Conservation (phyloP, 2,329 filamentous ascomycete species). For the Hypoxylon sp. region DNA sequence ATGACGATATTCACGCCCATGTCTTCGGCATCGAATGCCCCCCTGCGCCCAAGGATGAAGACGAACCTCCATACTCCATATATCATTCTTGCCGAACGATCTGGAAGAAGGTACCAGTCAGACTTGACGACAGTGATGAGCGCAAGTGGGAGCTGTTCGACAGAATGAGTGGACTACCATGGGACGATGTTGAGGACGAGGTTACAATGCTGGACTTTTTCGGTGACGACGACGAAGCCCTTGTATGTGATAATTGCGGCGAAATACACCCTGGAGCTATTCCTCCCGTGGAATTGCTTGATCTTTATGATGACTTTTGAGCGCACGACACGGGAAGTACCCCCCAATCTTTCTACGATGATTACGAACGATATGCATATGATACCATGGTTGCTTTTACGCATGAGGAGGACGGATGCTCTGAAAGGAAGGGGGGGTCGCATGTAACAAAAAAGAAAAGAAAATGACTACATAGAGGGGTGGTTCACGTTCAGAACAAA, state of each 20-base stretch:
- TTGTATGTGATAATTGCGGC: conserved; percentile 54
- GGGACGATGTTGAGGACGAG: conserved; percentile 53
- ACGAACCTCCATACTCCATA: conserved; percentile 59
- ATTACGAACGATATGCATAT: conserved; percentile 46
- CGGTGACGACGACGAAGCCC: conserved; percentile 47
- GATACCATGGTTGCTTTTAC: conserved; percentile 47
- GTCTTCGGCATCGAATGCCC: conserved; percentile 55
- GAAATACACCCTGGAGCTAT: conserved; percentile 52
- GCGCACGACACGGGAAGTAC: background rate
- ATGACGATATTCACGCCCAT: conserved; percentile 49
- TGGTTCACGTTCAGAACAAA: background rate
- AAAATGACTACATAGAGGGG: conserved; percentile 9
- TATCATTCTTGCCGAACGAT: conserved; percentile 63
- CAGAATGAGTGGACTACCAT: conserved; percentile 52
- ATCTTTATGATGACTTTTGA: conserved; percentile 49
- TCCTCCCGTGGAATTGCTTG: conserved; percentile 50
- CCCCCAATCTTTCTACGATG: conserved; percentile 35
- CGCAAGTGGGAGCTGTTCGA: conserved; percentile 67
- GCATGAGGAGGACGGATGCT: conserved; percentile 18
- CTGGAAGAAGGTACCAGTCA: conserved; percentile 66
- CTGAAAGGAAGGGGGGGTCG: conserved; percentile 25
- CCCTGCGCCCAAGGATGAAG: conserved; percentile 60
- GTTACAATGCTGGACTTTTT: conserved; percentile 50
- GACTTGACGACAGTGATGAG: conserved; percentile 56
- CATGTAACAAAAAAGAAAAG: conserved; percentile 5